phyloP scores from a whole-genome alignment of 352 stramenopile species.

The Pythium guiyangense region DNA sequence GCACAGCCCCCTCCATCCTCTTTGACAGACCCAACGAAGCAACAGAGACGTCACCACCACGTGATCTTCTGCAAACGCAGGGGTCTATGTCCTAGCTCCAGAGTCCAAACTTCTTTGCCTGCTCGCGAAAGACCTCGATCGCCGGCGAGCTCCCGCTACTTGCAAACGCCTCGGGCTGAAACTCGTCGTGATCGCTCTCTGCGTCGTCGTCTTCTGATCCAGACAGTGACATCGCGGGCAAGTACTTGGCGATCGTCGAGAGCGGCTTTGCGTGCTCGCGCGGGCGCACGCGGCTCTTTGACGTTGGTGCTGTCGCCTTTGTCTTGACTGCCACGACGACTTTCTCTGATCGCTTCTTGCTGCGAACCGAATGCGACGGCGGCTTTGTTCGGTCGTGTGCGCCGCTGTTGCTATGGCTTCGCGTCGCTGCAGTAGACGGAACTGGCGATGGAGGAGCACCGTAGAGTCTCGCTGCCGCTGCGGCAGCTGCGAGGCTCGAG shows the following conservation, averaged over 20 bases:
- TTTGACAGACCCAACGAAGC: not conserved
- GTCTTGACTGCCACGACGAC: not conserved
- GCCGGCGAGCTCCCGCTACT: not conserved
- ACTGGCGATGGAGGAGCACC: not conserved
- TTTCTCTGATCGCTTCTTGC: too few relatives aligned
- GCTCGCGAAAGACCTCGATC: slow-evolving; percentile 34
- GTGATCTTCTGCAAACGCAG: not conserved
- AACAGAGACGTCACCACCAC: not conserved
- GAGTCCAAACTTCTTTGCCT: slow-evolving; percentile 34
- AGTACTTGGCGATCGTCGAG: slow-evolving; percentile 5
- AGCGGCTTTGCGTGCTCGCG: not conserved
- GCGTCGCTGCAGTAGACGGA: not conserved
- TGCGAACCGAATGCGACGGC: too few relatives aligned
- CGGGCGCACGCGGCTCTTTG: not conserved
- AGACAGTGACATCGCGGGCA: not conserved
- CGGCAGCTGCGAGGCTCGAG: slow-evolving; percentile 23
- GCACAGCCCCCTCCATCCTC: not conserved
- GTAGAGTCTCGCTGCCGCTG: slow-evolving; percentile 31
- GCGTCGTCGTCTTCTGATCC: slow-evolving; percentile 13
- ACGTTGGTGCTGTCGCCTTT: not conserved
- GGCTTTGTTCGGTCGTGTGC: not conserved
- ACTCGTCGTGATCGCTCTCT: slow-evolving; percentile 2
- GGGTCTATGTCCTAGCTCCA: slow-evolving; percentile 25
- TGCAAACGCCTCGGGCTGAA: not conserved
- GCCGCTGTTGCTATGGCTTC: not conserved